phyloP scores from a whole-genome alignment of 2,329 filamentous ascomycete genomes.

The Sclerotinia glacialis region DNA sequence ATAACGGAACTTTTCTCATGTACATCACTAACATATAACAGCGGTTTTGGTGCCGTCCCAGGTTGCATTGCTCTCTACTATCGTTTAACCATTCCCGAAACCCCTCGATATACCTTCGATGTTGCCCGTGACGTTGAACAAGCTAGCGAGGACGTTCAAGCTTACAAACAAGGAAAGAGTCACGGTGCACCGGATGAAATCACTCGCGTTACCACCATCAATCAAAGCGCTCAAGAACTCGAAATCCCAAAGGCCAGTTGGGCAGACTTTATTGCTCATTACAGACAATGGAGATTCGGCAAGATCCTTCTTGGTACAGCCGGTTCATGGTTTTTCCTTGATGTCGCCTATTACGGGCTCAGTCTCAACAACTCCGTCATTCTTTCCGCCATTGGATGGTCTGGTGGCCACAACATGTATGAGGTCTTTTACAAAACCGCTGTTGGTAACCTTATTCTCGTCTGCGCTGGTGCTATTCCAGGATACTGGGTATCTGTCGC shows the following conservation, averaged over 20 bases:
- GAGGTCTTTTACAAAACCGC: slow-evolving; percentile 68
- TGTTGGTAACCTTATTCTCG: slow-evolving; percentile 73
- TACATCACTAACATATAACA: neutral
- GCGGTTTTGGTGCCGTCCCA: slow-evolving; percentile 74
- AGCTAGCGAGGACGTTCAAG: slow-evolving; percentile 68
- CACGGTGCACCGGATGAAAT: slow-evolving; percentile 53
- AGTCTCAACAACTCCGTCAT: slow-evolving; percentile 74
- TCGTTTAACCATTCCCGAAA: slow-evolving; percentile 81
- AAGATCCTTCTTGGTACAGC: slow-evolving; percentile 73
- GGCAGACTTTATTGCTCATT: slow-evolving; percentile 69
- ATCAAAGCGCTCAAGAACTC: slow-evolving; percentile 47
- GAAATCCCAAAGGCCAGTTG: slow-evolving; percentile 68
- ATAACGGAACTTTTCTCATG: neutral
- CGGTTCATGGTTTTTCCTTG: slow-evolving; percentile 79
- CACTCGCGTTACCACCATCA: slow-evolving; percentile 48
- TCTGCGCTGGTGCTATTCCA: slow-evolving; percentile 74
- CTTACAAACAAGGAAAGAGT: slow-evolving; percentile 65
- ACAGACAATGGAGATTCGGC: slow-evolving; percentile 67
- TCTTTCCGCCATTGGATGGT: slow-evolving; percentile 70
- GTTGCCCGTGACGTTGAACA: slow-evolving; percentile 72
- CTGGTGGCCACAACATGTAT: slow-evolving; percentile 62
- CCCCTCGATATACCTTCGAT: slow-evolving; percentile 84
- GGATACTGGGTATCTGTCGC: slow-evolving; percentile 79
- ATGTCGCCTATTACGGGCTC: slow-evolving; percentile 56
- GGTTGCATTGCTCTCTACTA: slow-evolving; percentile 81